phyloP scores from a whole-genome alignment of 73 alveolate species.

The Paraurostyla sp. region DNA sequence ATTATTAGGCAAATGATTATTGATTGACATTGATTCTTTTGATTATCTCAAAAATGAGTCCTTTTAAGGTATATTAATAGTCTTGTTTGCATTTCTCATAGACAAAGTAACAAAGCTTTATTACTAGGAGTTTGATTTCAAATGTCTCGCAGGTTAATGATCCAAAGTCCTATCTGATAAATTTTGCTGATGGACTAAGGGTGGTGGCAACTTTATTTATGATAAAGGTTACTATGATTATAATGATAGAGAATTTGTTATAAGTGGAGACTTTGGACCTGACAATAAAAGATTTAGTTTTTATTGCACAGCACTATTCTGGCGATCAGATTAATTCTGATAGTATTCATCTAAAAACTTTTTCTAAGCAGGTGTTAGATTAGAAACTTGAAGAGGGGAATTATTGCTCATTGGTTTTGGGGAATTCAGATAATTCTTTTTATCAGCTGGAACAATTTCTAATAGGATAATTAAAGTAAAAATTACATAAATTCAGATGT shows the following conservation, averaged over 20 bases:
- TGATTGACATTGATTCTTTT: background rate
- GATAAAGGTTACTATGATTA: background rate
- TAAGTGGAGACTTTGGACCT: background rate
- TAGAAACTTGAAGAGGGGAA: background rate
- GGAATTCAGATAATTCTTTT: background rate
- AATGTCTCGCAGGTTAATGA: no score
- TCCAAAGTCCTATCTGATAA: no score
- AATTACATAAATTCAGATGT: background rate
- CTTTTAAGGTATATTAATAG: background rate
- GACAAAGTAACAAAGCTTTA: background rate
- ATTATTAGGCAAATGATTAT: background rate
- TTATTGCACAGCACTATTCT: background rate
- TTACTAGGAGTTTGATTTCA: no score
- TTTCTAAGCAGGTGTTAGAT: slow-evolving; percentile 15
- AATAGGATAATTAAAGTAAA: background rate
- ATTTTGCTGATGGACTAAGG: background rate
- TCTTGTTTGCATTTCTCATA: slow-evolving; percentile 41
- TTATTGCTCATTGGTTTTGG: no score
- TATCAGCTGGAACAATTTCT: background rate
- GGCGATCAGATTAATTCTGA: background rate
- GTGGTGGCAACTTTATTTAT: background rate
- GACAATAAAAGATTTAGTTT: background rate
- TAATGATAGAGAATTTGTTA: background rate
- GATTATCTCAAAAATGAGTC: background rate
- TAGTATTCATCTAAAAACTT: slow-evolving; percentile 23